Evolutionary conservation across 208 protist species (phyloP).

Genomic region (Acanthamoeba healyi): DNA sequence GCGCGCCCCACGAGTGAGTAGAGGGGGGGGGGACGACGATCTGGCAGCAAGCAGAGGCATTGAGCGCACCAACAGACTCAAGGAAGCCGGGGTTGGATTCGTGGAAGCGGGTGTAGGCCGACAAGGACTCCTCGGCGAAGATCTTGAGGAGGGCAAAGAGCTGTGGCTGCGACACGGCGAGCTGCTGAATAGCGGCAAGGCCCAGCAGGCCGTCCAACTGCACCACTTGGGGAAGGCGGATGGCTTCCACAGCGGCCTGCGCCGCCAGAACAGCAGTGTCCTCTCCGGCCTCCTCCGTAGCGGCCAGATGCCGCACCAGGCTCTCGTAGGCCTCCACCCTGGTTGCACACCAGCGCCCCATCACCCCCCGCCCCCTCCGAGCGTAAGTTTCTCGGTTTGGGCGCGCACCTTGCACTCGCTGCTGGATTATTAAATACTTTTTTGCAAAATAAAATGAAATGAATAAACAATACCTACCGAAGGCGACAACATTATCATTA

Average conservation of each 20-base stretch:
- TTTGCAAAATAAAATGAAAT: background rate
- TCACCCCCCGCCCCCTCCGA: too few species aligned
- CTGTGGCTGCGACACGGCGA: background rate
- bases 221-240: constrained; percentile 31
- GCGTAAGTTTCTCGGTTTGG: too few species aligned
- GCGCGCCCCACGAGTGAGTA: background rate
- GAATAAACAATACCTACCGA: background rate
- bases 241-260: constrained; percentile 57
- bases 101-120: constrained; percentile 3
- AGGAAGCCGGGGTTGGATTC: constrained; percentile 36
- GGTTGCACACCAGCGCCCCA: too few species aligned
- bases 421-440: too few species aligned
- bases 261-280: background rate
- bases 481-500: too few species aligned
- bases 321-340: constrained; percentile 47
- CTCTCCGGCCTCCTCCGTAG: background rate
- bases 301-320: constrained; percentile 15
- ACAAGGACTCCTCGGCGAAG: constrained; percentile 50
- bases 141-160: constrained; percentile 42
- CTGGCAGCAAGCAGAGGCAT: background rate
- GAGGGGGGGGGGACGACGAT: too few species aligned
- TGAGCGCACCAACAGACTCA: background rate
- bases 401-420: too few species aligned
- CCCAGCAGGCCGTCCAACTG: constrained; percentile 30
- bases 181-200: background rate